These are phyloP conservation scores for Boletus reticuloceps DNA, from an alignment of 768 basidiomycete species.

Conservation along the genomic window DNA sequence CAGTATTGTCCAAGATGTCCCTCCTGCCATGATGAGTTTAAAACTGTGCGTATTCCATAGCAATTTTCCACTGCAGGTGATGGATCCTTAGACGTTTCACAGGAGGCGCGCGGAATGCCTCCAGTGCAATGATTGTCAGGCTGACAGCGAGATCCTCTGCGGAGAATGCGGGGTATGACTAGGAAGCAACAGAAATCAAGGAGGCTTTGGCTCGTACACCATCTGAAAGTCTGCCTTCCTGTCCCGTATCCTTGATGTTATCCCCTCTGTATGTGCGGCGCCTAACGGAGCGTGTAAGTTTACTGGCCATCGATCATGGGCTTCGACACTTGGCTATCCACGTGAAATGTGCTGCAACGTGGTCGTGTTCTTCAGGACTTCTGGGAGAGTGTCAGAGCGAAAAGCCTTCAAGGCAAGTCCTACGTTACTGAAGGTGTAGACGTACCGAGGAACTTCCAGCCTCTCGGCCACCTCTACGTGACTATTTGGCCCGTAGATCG, in stretches of 20 bases:
- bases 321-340: constrained; percentile 29
- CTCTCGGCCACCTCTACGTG: no score
- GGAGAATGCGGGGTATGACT: constrained; percentile 10
- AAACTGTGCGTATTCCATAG: no score
- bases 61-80: no score
- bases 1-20: no score
- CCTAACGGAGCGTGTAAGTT: no score
- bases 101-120: not conserved
- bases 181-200: no score
- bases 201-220: no score
- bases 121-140: constrained; percentile 15
- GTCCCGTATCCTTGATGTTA: constrained; percentile 9
- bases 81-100: no score
- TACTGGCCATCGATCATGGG: not conserved
- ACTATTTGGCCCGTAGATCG: no score
- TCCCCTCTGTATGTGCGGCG: constrained; percentile 13
- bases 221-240: no score
- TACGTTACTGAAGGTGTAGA: not conserved
- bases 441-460: no score
- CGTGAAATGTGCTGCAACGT: constrained; percentile 25
- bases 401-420: constrained; percentile 27
- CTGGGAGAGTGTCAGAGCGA: constrained; percentile 24
- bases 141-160: constrained; percentile 21
- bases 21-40: no score
- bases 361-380: constrained; percentile 24